These are phyloP conservation scores for Phytopythium helicoides DNA, from an alignment of 352 stramenopile species.

Conservation along the genomic window DNA sequence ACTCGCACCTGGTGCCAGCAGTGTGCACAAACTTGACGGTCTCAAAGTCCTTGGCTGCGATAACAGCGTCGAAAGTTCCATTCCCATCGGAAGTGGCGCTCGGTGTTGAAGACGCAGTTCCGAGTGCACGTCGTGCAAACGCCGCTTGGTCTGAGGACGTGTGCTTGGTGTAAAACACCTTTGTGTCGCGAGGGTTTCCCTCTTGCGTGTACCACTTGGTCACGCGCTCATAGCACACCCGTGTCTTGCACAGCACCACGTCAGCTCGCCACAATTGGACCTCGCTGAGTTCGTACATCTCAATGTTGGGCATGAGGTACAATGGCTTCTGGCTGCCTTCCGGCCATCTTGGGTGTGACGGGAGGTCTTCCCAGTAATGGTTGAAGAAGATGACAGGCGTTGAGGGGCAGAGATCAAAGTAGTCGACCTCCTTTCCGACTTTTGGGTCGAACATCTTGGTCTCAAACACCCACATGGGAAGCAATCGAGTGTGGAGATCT, in stretches of 20 bases:
- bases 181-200: slow-evolving; percentile 44
- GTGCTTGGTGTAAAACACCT: slow-evolving; percentile 58
- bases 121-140: slow-evolving; percentile 21
- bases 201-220: slow-evolving; percentile 54
- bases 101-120: neutral
- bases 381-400: slow-evolving; percentile 57
- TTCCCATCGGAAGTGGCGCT: neutral
- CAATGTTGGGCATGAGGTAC: slow-evolving; percentile 53
- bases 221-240: slow-evolving; percentile 36
- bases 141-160: slow-evolving; percentile 51
- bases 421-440: slow-evolving; percentile 24
- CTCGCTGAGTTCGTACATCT: slow-evolving; percentile 51
- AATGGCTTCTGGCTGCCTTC: slow-evolving; percentile 25
- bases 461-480: slow-evolving; percentile 46
- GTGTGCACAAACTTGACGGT: slow-evolving; percentile 38
- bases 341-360: slow-evolving; percentile 21
- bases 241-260: slow-evolving; percentile 48
- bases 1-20: slow-evolving; percentile 14
- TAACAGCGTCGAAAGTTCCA: slow-evolving; percentile 3
- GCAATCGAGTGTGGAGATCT: slow-evolving; percentile 40
- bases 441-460: slow-evolving; percentile 27
- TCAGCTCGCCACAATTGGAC: slow-evolving; percentile 37
- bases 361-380: slow-evolving; percentile 48
- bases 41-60: slow-evolving; percentile 26
- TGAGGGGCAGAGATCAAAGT: slow-evolving; percentile 50